Evolutionary conservation across 305 asterid species (phyloP), one percentile per base, ranked within the genome.

Genomic region (Withania somnifera): DNA sequence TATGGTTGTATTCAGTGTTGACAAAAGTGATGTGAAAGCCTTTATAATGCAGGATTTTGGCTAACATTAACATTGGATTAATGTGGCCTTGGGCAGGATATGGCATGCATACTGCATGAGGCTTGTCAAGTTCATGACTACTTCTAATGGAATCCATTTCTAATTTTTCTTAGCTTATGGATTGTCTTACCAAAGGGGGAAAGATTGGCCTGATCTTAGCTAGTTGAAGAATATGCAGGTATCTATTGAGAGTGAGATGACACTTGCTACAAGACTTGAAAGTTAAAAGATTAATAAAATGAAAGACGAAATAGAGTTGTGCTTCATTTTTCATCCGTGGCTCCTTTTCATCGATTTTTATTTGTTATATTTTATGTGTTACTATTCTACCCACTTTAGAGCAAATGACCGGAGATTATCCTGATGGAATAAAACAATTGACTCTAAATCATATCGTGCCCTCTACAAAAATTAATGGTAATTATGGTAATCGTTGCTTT

Each of bases 51-150:
- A 90, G 90, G 79, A 90, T 38, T 53, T 89, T 90, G 7, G 93
- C 92, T 6, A 89, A 85, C 7, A 86, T 87, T 1, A 90, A 69
- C 91, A 90, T 86, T 2, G 94, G 91, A 38, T 47, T 88, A 14
- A 89, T 82, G 86, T 90, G 94, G 56, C 94, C 94, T 34, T 89
- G 94, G 0, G 90, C 86, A 13, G 90, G 90, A n/a, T 38, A 84
- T n/a, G 94, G 91, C 3, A 89, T 77, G 77, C 86, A 86, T 3
- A 89, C 88, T 22, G 88, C 93, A 78, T 89, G 93, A 71, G 88
- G 91, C 42, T 88, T 88, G 14, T 77, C 79, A 40, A 40, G 13
- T 40, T 40, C 50, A 40, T 40, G 50, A 40, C 11, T 40, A 36
- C 5, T 36, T 2, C 40, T 36, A 36, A 36, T 36, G 13, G 50